phyloP scores from a whole-genome alignment of 768 basidiomycete genomes.

The Mycena venus region DNA sequence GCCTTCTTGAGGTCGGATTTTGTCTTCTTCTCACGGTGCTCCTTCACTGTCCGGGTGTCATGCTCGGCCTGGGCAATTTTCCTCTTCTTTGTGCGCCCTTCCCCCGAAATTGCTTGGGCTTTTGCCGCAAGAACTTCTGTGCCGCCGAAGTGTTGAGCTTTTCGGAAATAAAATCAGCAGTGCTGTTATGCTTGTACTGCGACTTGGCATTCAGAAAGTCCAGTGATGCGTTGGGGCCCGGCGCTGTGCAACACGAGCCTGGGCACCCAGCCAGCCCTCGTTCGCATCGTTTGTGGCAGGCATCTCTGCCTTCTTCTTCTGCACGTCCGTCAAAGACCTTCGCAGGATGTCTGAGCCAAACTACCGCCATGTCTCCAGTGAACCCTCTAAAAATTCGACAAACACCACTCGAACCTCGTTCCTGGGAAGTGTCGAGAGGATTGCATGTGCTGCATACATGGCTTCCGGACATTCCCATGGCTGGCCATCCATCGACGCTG shows the following conservation, averaged over 20 bases:
- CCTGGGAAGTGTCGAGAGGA: background rate
- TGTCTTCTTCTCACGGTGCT: background rate
- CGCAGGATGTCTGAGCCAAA: slow-evolving; percentile 20
- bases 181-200: slow-evolving; percentile 19
- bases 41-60: background rate
- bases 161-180: background rate
- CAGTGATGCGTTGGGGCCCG: slow-evolving; percentile 5
- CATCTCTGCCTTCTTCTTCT: slow-evolving; percentile 1
- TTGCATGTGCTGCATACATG: background rate
- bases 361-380: slow-evolving; percentile 23
- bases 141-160: background rate
- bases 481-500: background rate
- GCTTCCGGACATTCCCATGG: background rate
- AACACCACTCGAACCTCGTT: background rate
- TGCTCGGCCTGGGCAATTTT: background rate
- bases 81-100: slow-evolving; percentile 12
- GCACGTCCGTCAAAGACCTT: background rate
- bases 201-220: slow-evolving; percentile 21
- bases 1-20: background rate
- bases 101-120: background rate
- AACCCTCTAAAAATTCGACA: slow-evolving; percentile 17
- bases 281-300: slow-evolving; percentile 16
- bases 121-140: background rate
- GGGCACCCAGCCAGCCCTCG: slow-evolving; percentile 40
- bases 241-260: background rate